Evolutionary conservation across 116 monocot species (phyloP), one percentile per base, ranked within the genome.

Genomic region (Zostera marina): DNA sequence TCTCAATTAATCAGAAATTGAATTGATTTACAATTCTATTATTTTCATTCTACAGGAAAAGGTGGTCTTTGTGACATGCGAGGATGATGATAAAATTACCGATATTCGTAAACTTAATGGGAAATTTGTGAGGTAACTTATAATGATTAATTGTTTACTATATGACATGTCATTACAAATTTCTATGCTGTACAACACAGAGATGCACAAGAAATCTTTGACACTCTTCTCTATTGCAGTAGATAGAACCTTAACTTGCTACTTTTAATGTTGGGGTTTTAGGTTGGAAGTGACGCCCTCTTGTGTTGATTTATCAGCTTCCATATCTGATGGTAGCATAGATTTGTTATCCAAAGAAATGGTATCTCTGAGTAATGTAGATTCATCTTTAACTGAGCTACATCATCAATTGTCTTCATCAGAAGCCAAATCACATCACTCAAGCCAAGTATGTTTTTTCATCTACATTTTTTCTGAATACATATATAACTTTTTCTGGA

Each of bases 61-160:
- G 21, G 81, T 96, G 41, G 67, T 73, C 46, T 89, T 96, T 82
- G 89, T 88, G 49, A 88, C 89, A 26, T 96, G 94, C 63, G 85
- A 85, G 74, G 85, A 96, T 74, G 85, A 79, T 45, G 88, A 89
- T 48, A 73, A 62, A 69, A 47, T 88, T 73, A 42, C 77, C 56
- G 52, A 66, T 38, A 64, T 89, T 47, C 56, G 41, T 44, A 72
- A 52, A 54, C 89, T 96, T 60, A 53, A 85, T 42, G 78, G 85
- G 15, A 77, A 80, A 82, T 74, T 41, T 78, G 85, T 85, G 64
- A 88, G 94, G 94, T 85, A 22, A 54, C 22, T 54, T 6, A 47
- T 26, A 49, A n/a, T 16, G 8, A 16, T 49, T 49, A 49, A 49
- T 4, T 16, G 8, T 49, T 49, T 49, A 49, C 8, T n/a, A 15